A percentile compares a stretch with the other conserved stretches of the same genome.
phyloP scores from a whole-genome alignment of 441 rosid species.

The Corymbia calophylla region DNA sequence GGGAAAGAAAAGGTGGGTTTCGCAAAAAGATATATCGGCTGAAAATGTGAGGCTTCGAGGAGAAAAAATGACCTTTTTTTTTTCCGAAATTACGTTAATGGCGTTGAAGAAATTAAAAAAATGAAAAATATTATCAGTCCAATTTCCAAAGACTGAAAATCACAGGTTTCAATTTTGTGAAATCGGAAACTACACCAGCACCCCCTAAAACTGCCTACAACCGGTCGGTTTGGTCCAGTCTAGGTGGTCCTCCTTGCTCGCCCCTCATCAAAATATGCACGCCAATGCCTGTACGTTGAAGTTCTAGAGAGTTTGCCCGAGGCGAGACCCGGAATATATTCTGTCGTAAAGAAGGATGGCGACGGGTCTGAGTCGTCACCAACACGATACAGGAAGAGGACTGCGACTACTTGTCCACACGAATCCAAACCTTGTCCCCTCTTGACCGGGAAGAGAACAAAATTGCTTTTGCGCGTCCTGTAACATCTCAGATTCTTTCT shows the following conservation, averaged over 20 bases:
- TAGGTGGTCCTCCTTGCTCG: not conserved
- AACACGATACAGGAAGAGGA: not conserved
- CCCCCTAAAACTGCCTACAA: accelerated
- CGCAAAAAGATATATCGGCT: not conserved
- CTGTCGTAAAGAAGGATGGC: not conserved
- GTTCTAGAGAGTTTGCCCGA: not conserved
- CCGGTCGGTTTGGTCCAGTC: no score
- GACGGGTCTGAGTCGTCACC: not conserved
- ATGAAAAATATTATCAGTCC: no score
- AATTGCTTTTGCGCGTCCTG: not conserved
- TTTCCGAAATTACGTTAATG: no score
- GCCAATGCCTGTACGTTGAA: not conserved
- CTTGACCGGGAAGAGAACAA: not conserved
- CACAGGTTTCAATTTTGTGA: no score
- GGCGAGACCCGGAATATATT: not conserved
- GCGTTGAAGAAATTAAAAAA: not conserved
- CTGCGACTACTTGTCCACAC: not conserved
- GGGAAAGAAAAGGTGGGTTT: not conserved
- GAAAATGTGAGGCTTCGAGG: not conserved
- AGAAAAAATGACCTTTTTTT: not conserved
- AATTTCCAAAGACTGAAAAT: no score
- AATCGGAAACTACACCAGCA: accelerated
- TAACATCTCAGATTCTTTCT: not conserved
- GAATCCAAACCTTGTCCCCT: not conserved
- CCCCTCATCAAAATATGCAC: not conserved